phyloP scores from a whole-genome alignment of 805 yeast genomes.

The Suhomyces sp. region DNA sequence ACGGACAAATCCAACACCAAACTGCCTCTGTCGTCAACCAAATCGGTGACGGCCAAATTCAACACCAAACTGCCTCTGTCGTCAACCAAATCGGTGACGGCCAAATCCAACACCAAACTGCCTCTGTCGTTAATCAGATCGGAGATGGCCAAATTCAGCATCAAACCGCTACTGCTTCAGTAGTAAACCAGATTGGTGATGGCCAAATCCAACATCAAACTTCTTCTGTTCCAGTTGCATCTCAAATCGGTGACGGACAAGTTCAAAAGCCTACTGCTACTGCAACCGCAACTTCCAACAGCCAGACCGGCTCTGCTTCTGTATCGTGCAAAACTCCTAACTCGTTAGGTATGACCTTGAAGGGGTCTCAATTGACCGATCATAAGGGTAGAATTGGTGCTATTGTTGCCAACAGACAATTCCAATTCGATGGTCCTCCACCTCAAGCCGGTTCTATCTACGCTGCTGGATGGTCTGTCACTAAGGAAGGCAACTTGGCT shows the following conservation, averaged over 20 bases:
- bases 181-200: constrained; percentile 23
- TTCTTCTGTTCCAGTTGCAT: constrained; percentile 16
- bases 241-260: constrained; percentile 32
- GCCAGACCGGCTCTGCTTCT: neutral
- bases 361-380: constrained; percentile 53
- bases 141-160: constrained; percentile 48
- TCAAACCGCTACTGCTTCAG: constrained; percentile 20
- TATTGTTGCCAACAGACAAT: constrained; percentile 78
- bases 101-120: constrained; percentile 48
- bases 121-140: constrained; percentile 37
- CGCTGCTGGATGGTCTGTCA: constrained; percentile 29
- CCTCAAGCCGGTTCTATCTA: constrained; percentile 55
- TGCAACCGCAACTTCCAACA: constrained; percentile 4
- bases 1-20: constrained; percentile 48
- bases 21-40: constrained; percentile 22
- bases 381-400: constrained; percentile 68
- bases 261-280: constrained; percentile 21
- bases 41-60: constrained; percentile 26
- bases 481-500: constrained; percentile 57
- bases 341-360: constrained; percentile 55
- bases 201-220: constrained; percentile 29
- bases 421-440: constrained; percentile 78
- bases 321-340: constrained; percentile 19
- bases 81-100: constrained; percentile 47
- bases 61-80: constrained; percentile 20